Percentiles rank a stretch among this genome's conserved stretches.
phyloP scores from a whole-genome alignment of 108 stramenopile species.

The Poteriospumella lacustris region DNA sequence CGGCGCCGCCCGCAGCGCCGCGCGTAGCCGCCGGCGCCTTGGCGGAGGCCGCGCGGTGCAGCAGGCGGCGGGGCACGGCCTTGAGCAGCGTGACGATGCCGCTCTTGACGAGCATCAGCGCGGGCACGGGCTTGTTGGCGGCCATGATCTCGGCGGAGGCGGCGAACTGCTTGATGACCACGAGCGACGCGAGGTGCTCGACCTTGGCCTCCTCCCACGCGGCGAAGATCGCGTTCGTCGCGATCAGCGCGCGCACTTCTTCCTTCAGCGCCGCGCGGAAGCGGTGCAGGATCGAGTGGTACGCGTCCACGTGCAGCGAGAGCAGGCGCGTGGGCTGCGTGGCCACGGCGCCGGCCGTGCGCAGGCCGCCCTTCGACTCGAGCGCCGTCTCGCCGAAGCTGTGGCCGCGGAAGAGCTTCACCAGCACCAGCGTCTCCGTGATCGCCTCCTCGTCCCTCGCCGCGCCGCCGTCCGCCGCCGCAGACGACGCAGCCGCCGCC shows the following conservation, averaged over 20 bases:
- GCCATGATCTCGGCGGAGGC: not conserved
- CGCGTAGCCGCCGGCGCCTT: too few species aligned
- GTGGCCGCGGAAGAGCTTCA: conserved; percentile 5
- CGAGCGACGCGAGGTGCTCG: not conserved
- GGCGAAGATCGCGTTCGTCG: not conserved
- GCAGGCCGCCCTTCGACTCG: not conserved
- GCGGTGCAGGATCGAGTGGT: not conserved
- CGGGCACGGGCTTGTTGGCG: not conserved
- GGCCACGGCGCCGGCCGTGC: conserved; percentile 20
- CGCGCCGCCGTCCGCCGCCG: too few species aligned
- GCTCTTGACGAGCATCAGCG: not conserved
- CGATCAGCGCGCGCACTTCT: not conserved
- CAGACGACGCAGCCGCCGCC: too few species aligned
- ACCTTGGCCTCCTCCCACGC: not conserved
- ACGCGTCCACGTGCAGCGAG: not conserved
- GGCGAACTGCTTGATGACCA: not conserved
- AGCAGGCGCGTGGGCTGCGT: not conserved
- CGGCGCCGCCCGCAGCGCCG: too few species aligned
- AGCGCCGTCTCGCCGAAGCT: conserved; percentile 23
- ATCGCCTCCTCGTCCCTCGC: not conserved
- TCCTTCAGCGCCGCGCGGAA: not conserved
- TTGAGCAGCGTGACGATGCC: conserved; percentile 21
- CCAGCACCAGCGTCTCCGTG: not conserved
- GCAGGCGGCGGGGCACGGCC: not conserved
- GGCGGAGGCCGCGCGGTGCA: not conserved